phyloP scores from a whole-genome alignment of 2,329 filamentous ascomycete genomes.

The Fusarium sp. region DNA sequence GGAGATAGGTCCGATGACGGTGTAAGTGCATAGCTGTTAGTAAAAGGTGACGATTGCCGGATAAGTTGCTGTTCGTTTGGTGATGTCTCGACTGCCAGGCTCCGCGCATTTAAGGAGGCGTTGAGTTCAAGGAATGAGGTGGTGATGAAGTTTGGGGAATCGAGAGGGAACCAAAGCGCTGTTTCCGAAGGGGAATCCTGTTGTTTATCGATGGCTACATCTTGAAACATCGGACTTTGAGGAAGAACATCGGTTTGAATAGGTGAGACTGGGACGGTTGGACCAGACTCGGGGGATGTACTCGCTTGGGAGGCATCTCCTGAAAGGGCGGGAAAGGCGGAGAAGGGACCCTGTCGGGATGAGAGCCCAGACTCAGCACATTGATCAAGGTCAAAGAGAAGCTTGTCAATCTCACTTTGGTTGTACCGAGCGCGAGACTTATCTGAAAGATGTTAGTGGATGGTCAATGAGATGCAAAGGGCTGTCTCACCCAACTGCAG shows the following conservation, averaged over 20 bases:
- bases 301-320: neutral
- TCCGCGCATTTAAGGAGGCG: neutral
- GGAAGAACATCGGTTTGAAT: no score
- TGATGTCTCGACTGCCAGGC: neutral
- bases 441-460: neutral
- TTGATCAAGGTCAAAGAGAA: neutral
- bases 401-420: neutral
- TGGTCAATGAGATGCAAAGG: neutral
- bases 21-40: neutral
- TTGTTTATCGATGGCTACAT: no score
- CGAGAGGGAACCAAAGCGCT: neutral
- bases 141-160: neutral
- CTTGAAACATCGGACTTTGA: no score
- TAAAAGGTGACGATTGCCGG: no score
- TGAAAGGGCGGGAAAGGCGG: neutral
- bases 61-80: no score
- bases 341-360: constrained; percentile 5
- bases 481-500: neutral
- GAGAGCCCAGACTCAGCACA: neutral
- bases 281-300: neutral
- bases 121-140: neutral
- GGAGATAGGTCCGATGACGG: neutral
- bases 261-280: neutral
- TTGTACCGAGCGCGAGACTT: neutral
- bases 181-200: neutral